phyloP scores from a whole-genome alignment of 75 land plant genomes.

The Pinus albicaulis region DNA sequence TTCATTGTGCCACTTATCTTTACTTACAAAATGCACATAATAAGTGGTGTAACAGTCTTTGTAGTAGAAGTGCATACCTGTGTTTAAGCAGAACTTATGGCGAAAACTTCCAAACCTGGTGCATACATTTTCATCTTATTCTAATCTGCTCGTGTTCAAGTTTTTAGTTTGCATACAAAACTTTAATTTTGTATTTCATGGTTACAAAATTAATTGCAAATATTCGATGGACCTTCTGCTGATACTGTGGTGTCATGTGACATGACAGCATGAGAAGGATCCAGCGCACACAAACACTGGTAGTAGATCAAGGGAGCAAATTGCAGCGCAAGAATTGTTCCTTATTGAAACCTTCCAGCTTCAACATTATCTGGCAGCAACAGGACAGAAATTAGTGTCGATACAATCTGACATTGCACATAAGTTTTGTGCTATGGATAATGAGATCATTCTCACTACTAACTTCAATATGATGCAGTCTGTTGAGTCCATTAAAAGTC shows the following conservation, averaged over 20 bases:
- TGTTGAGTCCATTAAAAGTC: conserved; percentile 35
- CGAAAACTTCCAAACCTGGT: neutral
- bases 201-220: neutral
- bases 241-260: neutral
- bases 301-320: neutral
- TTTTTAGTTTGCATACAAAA: neutral
- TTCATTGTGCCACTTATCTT: neutral
- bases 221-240: neutral
- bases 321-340: conserved; percentile 14
- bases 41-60: neutral
- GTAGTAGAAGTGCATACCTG: neutral
- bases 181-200: neutral
- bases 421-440: conserved; percentile 1
- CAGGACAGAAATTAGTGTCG: conserved; percentile 37
- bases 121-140: too few relatives aligned
- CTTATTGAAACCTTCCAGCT: conserved; percentile 48
- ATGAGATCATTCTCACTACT: conserved; percentile 12
- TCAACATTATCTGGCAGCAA: conserved; percentile 52
- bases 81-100: neutral
- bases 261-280: conserved; percentile 3
- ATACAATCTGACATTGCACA: conserved; percentile 37
- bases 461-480: conserved; percentile 31
- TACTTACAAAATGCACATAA: neutral
- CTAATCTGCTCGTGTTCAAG: neutral
- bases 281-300: neutral